Evolutionary conservation across 768 basidiomycete genomes (phyloP), one percentile per base, ranked within the genome.

Genomic region (Tubosaeta sp.): DNA sequence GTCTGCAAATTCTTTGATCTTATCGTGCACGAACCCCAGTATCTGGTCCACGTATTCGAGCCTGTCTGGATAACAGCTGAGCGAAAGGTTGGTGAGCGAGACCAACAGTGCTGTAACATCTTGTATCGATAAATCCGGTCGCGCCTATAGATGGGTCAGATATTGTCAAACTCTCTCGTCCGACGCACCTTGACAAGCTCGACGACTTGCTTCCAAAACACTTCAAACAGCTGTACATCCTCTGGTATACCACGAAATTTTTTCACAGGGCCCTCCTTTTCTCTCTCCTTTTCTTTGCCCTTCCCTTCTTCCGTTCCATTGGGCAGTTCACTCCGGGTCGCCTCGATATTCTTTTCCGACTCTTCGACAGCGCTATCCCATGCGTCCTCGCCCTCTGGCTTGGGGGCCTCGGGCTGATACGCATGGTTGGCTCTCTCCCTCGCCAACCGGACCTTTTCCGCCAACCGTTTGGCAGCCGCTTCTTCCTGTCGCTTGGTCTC

Each of bases 171-270:
- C 21, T 3, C 22, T 48, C 3, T 10, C 39, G 12, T 18, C 13
- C 39, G 18, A 64, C 79, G 18, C 58, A 91, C 94, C 82, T 94
- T 96, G 76, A 99, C 94, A 24, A 99, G 81, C 66, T 96, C 88
- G 11, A 98, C 94, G 6, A 98, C 92, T 67, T 99, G 96, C 56
- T 89, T 86, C 95, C 96, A 99, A 67, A 98, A 99, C 11, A 98
- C 94, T 65, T 99, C 96, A 55, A 99, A 99, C 46, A 99, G 71
- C 63, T 87, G 90, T 21, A 96, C 96, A 57, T 97, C 80, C 65
- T 94, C 90, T 8, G 96, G 96, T 38, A 98, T 84, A 18, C 96
- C 96, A 67, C 96, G 76, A 74, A 96, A 98, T 69, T 94, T 96
- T 61, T 78, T 82, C 31, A 83, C 78, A 38, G 76, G 71, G 53